A percentile compares a stretch with the other conserved stretches of the same genome.
Evolutionary conservation across 257 asterid genomes (phyloP).

Genomic region (Ballota nigra): DNA sequence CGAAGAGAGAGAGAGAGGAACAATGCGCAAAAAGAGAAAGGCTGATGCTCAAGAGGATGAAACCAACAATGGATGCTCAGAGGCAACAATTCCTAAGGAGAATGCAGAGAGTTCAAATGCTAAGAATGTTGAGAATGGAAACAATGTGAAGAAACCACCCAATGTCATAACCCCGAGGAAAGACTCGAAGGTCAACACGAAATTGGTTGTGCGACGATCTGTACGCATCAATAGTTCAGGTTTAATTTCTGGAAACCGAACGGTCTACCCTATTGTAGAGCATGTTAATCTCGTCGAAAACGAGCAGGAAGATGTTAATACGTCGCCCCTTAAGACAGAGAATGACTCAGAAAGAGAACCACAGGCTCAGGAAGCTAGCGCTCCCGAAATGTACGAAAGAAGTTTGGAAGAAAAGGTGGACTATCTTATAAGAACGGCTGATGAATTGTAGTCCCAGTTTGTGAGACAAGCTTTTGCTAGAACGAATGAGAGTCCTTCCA

Average conservation of each 20-base stretch:
- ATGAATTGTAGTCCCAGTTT: constrained; percentile 27
- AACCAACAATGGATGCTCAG: constrained; percentile 8
- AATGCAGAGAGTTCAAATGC: not conserved
- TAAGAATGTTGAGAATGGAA: not conserved
- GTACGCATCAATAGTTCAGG: constrained; percentile 22
- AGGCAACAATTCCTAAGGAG: not conserved
- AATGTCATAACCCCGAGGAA: not conserved
- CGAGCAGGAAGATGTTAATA: constrained; percentile 22
- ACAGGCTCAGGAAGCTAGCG: not conserved
- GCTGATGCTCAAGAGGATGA: constrained; percentile 11
- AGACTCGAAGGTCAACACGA: not conserved
- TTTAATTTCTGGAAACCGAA: not conserved
- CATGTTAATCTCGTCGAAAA: constrained; percentile 19
- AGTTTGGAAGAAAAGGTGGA: constrained; percentile 37
- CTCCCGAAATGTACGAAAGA: not conserved
- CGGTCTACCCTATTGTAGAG: not conserved
- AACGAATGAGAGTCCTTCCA: constrained; percentile 16
- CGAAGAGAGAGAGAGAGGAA: not conserved
- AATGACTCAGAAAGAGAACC: constrained; percentile 20
- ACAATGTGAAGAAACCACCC: not conserved
- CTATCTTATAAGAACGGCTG: constrained; percentile 30
- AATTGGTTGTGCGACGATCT: constrained; percentile 29
- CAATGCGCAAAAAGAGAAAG: constrained; percentile 32
- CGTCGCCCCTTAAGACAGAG: constrained; percentile 1
- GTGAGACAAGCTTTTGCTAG: constrained; percentile 22